Conservation (phyloP, 176 grass and related monocot genomes). For the Aegilops speltoides region DNA sequence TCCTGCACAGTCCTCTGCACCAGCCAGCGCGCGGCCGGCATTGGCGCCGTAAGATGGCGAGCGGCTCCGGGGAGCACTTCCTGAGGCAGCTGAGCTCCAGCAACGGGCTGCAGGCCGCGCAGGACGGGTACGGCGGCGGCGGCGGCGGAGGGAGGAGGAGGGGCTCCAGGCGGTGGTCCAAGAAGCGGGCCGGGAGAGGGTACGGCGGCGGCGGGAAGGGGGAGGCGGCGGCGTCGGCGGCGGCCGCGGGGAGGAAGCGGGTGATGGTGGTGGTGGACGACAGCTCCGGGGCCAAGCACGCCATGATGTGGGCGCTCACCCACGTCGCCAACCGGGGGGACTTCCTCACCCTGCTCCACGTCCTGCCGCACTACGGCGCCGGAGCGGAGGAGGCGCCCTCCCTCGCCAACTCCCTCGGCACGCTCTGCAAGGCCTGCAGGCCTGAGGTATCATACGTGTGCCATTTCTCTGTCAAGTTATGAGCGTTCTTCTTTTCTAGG, state of each 20-base stretch:
- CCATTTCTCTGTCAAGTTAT: too few species aligned
- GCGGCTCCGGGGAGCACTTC: constrained; percentile 62
- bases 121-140: neutral
- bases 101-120: constrained; percentile 27
- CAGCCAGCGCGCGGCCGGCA: neutral
- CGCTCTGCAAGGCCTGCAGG: constrained; percentile 79
- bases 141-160: constrained; percentile 18
- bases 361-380: constrained; percentile 48
- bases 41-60: constrained; percentile 25
- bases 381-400: constrained; percentile 40
- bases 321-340: constrained; percentile 87
- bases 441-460: constrained; percentile 54
- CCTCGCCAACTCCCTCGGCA: constrained; percentile 78
- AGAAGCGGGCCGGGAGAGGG: constrained; percentile 45
- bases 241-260: constrained; percentile 60
- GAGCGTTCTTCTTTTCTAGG: neutral
- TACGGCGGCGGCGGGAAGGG: constrained; percentile 10
- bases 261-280: constrained; percentile 94
- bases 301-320: constrained; percentile 98
- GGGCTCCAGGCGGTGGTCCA: constrained; percentile 73
- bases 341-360: constrained; percentile 86
- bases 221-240: neutral
- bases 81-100: constrained; percentile 67
- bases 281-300: constrained; percentile 71
- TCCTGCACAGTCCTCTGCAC: neutral